phyloP scores from a whole-genome alignment of 257 asterid species.

The Handroanthus guayacan region DNA sequence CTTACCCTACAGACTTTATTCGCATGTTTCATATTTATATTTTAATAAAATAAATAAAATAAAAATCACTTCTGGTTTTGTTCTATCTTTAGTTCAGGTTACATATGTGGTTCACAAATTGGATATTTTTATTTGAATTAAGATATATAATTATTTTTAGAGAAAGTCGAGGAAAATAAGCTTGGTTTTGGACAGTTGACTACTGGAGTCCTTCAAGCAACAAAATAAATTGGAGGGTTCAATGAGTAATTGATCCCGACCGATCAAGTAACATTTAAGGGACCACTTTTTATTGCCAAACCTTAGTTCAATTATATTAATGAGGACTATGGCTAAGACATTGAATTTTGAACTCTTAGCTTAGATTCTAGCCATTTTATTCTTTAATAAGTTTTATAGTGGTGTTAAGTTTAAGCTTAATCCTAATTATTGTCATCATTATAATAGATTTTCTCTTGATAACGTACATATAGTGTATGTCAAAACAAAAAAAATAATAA shows the following conservation, averaged over 20 bases:
- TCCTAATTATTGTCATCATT: background rate
- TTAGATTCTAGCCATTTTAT: background rate
- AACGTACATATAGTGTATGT: no score
- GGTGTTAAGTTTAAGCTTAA: background rate
- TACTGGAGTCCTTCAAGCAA: no score
- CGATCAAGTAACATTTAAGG: background rate
- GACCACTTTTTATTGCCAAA: constrained; percentile 3
- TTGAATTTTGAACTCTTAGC: background rate
- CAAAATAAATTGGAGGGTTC: constrained; percentile 15
- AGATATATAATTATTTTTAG: background rate
- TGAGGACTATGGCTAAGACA: constrained; percentile 1
- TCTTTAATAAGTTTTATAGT: background rate
- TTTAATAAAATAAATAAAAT: background rate
- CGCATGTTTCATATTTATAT: constrained; percentile 22
- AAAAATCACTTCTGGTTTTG: background rate
- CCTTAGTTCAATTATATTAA: constrained; percentile 6
- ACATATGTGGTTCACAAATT: background rate
- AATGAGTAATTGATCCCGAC: background rate
- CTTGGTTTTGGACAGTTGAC: constrained; percentile 3
- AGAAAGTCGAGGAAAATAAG: background rate
- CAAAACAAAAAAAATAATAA: no score
- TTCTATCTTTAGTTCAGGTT: background rate
- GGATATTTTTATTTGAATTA: background rate
- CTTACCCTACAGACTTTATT: background rate
- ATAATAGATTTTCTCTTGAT: background rate